Conservation (phyloP, 805 yeast genomes). For the Starmerella stigmatis region DNA sequence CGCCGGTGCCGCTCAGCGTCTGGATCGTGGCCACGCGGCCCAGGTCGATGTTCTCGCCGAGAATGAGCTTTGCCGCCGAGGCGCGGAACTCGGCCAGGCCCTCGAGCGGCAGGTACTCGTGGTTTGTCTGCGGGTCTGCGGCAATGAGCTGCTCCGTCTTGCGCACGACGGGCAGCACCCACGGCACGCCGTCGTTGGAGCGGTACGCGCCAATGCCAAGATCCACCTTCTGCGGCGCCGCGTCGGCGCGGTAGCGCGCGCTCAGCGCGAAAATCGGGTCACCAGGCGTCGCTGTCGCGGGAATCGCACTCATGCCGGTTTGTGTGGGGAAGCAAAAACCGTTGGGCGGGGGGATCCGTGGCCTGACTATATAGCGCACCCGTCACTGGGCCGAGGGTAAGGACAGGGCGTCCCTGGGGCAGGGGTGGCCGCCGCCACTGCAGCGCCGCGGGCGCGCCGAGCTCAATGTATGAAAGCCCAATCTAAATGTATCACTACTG, state of each 20-base stretch:
- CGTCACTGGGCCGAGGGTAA: background rate
- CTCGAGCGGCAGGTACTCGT: conserved; percentile 77
- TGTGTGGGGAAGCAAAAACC: background rate
- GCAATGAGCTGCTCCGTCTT: conserved; percentile 41
- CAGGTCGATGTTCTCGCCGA: conserved; percentile 54
- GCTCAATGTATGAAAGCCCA: too few species aligned
- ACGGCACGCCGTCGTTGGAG: conserved; percentile 76
- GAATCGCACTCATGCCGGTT: conserved; percentile 17
- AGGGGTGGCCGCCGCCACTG: too few species aligned
- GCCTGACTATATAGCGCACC: background rate
- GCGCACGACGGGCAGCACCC: conserved; percentile 73
- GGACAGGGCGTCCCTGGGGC: too few species aligned
- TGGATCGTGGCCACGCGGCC: conserved; percentile 52
- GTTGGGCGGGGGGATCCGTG: too few species aligned
- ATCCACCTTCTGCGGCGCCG: conserved; percentile 38
- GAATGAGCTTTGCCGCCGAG: conserved; percentile 57
- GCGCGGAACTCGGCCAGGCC: conserved; percentile 62
- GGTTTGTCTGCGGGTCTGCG: conserved; percentile 44
- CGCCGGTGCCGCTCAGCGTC: conserved; percentile 81
- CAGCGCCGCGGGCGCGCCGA: too few species aligned
- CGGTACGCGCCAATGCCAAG: conserved; percentile 91
- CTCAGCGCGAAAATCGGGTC: conserved; percentile 74
- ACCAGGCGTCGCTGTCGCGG: conserved; percentile 43
- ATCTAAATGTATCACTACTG: too few species aligned
- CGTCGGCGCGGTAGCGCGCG: conserved; percentile 32